phyloP scores from a whole-genome alignment of 768 basidiomycete species.

The Multifurca ochricompacta region DNA sequence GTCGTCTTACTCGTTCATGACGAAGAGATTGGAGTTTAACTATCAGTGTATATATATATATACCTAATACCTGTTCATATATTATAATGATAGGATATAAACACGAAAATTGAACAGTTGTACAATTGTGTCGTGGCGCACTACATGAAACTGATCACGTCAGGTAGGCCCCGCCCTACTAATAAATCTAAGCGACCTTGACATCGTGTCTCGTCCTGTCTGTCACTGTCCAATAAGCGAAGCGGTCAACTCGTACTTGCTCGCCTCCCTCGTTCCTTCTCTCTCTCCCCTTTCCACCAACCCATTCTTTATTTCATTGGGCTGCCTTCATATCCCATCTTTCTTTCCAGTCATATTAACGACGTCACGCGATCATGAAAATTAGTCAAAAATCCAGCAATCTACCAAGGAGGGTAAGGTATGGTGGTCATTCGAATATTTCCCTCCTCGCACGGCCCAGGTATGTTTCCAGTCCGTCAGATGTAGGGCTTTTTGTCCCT shows the following conservation, averaged over 20 bases:
- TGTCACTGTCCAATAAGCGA: background rate
- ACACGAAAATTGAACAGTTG: no score
- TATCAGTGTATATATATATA: no score
- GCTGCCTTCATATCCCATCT: background rate
- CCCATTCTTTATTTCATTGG: background rate
- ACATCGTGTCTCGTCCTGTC: background rate
- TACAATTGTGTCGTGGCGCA: no score
- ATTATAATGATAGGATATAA: no score
- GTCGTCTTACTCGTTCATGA: conserved; percentile 4
- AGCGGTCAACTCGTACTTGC: no score
- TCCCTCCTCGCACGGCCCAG: conserved; percentile 93
- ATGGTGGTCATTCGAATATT: conserved; percentile 99
- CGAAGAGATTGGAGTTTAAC: background rate
- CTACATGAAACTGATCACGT: no score
- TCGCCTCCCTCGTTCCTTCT: background rate
- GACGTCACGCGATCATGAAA: conserved; percentile 52
- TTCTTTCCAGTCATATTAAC: conserved; percentile 1
- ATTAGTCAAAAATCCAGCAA: conserved; percentile 86
- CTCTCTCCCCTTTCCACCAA: background rate
- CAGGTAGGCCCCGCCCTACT: no score
- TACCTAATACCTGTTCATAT: no score
- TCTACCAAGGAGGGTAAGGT: conserved; percentile 77
- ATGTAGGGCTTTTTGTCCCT: conserved; percentile 1
- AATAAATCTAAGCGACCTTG: no score
- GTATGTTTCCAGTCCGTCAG: conserved; percentile 32